Conservation (phyloP, 805 yeast genomes). For the Sungouiella blattae region DNA sequence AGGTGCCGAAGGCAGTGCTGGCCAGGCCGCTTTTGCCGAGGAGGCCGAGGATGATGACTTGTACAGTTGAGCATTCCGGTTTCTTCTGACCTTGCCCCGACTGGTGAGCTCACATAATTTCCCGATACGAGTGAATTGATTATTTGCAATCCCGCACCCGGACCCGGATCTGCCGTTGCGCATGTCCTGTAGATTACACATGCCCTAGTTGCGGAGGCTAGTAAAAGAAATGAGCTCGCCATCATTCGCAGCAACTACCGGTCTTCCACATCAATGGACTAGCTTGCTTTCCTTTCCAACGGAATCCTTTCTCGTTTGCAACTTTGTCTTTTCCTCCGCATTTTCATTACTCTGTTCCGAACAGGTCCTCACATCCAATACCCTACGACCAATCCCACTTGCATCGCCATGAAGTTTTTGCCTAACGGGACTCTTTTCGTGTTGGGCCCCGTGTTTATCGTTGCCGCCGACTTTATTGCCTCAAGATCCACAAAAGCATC, state of each 20-base stretch:
- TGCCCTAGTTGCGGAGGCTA: too few relatives aligned
- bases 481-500: constrained; percentile 13
- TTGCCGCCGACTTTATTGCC: constrained; percentile 27
- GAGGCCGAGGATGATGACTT: constrained; percentile 39
- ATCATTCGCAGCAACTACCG: too few relatives aligned
- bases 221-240: too few relatives aligned
- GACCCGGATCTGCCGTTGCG: too few relatives aligned
- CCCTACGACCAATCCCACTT: too few relatives aligned
- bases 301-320: not conserved
- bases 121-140: too few relatives aligned
- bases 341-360: too few relatives aligned
- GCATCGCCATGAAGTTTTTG: constrained; percentile 17
- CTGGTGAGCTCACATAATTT: too few relatives aligned
- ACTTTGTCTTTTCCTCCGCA: not conserved
- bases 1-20: constrained; percentile 23
- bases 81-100: too few relatives aligned
- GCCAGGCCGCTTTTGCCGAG: constrained; percentile 43
- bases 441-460: constrained; percentile 29
- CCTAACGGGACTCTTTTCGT: constrained; percentile 22
- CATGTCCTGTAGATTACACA: too few relatives aligned
- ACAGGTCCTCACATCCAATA: too few relatives aligned
- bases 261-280: not conserved
- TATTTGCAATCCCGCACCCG: too few relatives aligned
- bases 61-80: constrained; percentile 19
- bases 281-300: not conserved